Conservation (phyloP, 129 eudicot genomes). For the Silybum marianum region DNA sequence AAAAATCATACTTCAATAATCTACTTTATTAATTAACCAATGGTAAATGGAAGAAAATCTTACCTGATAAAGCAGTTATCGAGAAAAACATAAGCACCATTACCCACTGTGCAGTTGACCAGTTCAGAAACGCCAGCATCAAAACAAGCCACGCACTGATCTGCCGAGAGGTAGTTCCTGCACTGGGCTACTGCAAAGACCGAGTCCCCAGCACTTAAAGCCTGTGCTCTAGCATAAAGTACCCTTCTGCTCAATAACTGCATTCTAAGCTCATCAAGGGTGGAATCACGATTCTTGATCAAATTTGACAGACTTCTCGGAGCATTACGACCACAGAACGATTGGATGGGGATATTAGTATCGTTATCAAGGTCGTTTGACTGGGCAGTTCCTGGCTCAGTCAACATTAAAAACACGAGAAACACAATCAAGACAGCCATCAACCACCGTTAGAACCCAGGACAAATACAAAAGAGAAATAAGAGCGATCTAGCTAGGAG, state of each 20-base stretch:
- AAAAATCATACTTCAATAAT: not conserved
- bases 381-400: constrained; percentile 19
- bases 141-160: constrained; percentile 58
- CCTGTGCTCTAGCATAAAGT: constrained; percentile 50
- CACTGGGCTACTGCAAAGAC: constrained; percentile 61
- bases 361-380: constrained; percentile 4
- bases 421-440: constrained; percentile 29
- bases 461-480: constrained; percentile 1
- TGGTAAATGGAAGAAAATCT: not conserved
- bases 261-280: constrained; percentile 47
- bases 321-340: constrained; percentile 16
- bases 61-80: constrained; percentile 73
- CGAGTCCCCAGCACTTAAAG: constrained; percentile 47
- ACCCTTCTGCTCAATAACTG: constrained; percentile 28
- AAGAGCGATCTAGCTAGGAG: not conserved
- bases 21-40: not conserved
- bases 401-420: constrained; percentile 10
- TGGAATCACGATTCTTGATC: constrained; percentile 43
- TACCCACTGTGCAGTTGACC: constrained; percentile 52
- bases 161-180: constrained; percentile 52
- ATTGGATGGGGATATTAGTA: not conserved
- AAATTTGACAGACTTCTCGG: constrained; percentile 19
- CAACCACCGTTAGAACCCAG: not conserved
- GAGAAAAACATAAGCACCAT: constrained; percentile 56
- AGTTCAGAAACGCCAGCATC: constrained; percentile 50